Percentiles rank a stretch among this genome's conserved stretches.
Conservation (phyloP, 768 basidiomycete genomes). For the Russula vinacea region DNA sequence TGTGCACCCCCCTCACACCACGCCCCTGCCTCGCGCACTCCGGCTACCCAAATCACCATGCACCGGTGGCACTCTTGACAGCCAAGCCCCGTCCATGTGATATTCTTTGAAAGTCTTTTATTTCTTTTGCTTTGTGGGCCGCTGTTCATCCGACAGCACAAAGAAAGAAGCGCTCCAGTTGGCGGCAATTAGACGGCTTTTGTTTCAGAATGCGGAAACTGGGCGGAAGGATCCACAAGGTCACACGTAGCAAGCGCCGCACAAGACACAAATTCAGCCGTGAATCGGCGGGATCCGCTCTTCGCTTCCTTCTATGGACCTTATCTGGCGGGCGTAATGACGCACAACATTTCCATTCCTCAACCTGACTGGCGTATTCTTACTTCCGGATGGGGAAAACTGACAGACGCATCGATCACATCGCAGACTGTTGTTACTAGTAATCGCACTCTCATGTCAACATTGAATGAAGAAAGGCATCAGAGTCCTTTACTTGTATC, state of each 20-base stretch:
- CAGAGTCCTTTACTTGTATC: no score
- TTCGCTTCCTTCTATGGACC: background rate
- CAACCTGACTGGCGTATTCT: no score
- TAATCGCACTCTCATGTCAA: no score
- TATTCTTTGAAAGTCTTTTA: background rate
- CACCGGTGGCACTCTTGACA: background rate
- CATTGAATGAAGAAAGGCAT: no score
- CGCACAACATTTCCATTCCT: no score
- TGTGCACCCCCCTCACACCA: slow-evolving; percentile 7
- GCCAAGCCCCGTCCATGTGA: background rate
- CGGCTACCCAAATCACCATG: background rate
- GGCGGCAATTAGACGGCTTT: background rate
- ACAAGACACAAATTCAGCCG: background rate
- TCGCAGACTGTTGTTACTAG: no score
- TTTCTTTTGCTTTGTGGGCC: background rate
- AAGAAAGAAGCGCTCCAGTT: background rate
- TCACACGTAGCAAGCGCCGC: background rate
- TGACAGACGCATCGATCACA: no score
- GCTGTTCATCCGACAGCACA: background rate
- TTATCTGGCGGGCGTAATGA: background rate
- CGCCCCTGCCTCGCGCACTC: slow-evolving; percentile 8
- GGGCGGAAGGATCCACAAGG: background rate
- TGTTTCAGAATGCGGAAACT: background rate
- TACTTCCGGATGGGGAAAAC: no score
- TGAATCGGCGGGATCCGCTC: background rate